These are phyloP conservation scores for Starmera quercuum DNA, from an alignment of 805 yeast genomes.

Conservation along the genomic window DNA sequence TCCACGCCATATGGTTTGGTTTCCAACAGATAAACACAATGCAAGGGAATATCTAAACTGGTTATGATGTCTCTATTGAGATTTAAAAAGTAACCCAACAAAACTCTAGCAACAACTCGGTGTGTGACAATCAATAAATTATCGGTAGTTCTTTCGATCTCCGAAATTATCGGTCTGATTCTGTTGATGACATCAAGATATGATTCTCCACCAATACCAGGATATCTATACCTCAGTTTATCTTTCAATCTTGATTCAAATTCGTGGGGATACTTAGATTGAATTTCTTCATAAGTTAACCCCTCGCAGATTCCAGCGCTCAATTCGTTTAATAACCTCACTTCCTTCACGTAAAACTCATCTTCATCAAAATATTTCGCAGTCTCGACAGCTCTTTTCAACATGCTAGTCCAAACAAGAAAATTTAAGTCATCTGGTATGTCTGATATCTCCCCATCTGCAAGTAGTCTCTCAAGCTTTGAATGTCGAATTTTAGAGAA, in stretches of 20 bases:
- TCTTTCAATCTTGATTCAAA: conserved; percentile 67
- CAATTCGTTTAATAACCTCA: conserved; percentile 88
- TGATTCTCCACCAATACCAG: conserved; percentile 96
- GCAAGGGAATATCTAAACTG: conserved; percentile 87
- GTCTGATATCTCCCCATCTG: conserved; percentile 24
- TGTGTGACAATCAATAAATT: conserved; percentile 81
- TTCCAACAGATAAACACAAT: conserved; percentile 82
- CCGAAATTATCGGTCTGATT: conserved; percentile 83
- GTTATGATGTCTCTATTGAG: conserved; percentile 74
- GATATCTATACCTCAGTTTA: conserved; percentile 83
- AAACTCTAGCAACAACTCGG: conserved; percentile 82
- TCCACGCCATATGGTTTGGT: conserved; percentile 95
- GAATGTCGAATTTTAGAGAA: conserved; percentile 59
- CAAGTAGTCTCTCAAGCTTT: conserved; percentile 26
- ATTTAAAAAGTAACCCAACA: conserved; percentile 85
- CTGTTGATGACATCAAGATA: conserved; percentile 90
- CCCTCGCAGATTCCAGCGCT: conserved; percentile 94
- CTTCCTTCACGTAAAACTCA: conserved; percentile 69
- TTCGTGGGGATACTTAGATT: conserved; percentile 64
- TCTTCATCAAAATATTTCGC: conserved; percentile 70
- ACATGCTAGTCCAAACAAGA: conserved; percentile 91
- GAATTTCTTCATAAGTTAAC: conserved; percentile 85
- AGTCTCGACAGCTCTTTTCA: conserved; percentile 70
- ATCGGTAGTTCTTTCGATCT: conserved; percentile 85
- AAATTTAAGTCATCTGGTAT: conserved; percentile 64